Evolutionary conservation across 768 basidiomycete genomes (phyloP), one percentile per base, ranked within the genome.

Genomic region (Hemileccinum rubropunctum): DNA sequence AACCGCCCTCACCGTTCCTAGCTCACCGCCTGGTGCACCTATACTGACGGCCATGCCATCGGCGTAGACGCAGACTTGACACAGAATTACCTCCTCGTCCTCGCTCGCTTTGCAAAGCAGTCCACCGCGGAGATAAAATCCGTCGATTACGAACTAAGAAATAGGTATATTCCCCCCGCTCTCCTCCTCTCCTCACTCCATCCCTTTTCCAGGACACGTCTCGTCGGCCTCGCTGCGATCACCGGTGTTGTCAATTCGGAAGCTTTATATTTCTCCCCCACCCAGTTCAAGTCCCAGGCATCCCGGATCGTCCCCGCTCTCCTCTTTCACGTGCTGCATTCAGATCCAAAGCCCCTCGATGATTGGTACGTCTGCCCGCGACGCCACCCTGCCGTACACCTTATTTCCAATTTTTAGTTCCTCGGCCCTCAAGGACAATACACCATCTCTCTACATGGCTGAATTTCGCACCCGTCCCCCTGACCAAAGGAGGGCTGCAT

Each of bases 11-110:
- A 52, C 32, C 39, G 3, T 15, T n/a, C 4, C 28, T 58, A 94
- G 88, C 92, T 95, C 60, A 89, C 86, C 3, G 86, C 91, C 1
- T 98, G 91, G 87, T 86, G 88, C 17, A 94, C 93, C 14, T 97
- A 85, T 57, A 92, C 94, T 18, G 87, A 95, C 57, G 91, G 92
- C 0, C 83, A 84, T 47, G 73, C 88, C 35, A 83, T 95, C 54
- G 90, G 88, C 23, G 81, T 85, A 12, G 93, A 95, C 61, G 79
- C 79, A 48, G 69, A 62, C 27, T 71, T 91, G 42, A 88, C 90
- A 0, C 72, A 74, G 23, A 77, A 84, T 49, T 95, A 95, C 66
- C 69, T 91, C 28, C 74, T 77, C 8, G 78, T 82, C 27, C 76
- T 95, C 33, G 69, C 67, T 11, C 79, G 75, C 51, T 92, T 95